phyloP scores from a whole-genome alignment of 2,329 filamentous ascomycete species.

The Alternaria novae-zelandiae region DNA sequence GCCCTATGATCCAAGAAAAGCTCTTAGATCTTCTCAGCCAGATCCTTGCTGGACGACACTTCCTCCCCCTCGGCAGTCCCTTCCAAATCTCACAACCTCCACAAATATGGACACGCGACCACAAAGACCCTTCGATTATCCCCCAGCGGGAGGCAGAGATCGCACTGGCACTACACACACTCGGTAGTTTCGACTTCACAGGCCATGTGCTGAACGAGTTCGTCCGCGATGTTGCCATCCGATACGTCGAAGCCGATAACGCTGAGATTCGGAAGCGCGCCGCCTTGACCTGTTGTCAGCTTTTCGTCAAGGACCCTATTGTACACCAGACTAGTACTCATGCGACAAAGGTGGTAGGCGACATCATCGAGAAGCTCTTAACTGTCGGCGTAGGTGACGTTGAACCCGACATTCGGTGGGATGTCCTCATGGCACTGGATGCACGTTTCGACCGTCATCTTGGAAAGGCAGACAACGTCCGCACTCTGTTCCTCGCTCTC shows the following conservation, averaged over 20 bases:
- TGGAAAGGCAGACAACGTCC: slow-evolving; percentile 96
- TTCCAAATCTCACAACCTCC: slow-evolving; percentile 82
- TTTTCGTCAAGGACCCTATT: slow-evolving; percentile 96
- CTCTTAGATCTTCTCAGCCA: slow-evolving; percentile 93
- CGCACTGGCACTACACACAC: slow-evolving; percentile 88
- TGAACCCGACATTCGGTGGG: slow-evolving; percentile 85
- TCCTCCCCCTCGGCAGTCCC: slow-evolving; percentile 89
- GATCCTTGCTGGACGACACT: slow-evolving; percentile 89
- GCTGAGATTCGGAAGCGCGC: slow-evolving; percentile 92
- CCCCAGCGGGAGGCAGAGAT: slow-evolving; percentile 84
- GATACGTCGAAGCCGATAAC: slow-evolving; percentile 96
- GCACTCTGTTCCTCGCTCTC: slow-evolving; percentile 91
- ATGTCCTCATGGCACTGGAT: slow-evolving; percentile 87
- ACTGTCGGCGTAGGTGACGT: slow-evolving; percentile 93
- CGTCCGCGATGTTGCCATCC: slow-evolving; percentile 95
- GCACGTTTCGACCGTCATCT: slow-evolving; percentile 94
- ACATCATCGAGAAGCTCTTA: slow-evolving; percentile 95
- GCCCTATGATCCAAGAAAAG: slow-evolving; percentile 90
- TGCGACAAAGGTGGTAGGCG: slow-evolving; percentile 93
- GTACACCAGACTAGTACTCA: slow-evolving; percentile 98
- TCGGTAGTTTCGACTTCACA: slow-evolving; percentile 94
- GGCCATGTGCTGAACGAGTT: slow-evolving; percentile 97
- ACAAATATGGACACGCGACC: slow-evolving; percentile 84
- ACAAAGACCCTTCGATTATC: slow-evolving; percentile 80
- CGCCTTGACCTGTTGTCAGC: slow-evolving; percentile 94